Evolutionary conservation across 2,329 filamentous ascomycete species (phyloP).

Genomic region (Nectriaceae sp.): DNA sequence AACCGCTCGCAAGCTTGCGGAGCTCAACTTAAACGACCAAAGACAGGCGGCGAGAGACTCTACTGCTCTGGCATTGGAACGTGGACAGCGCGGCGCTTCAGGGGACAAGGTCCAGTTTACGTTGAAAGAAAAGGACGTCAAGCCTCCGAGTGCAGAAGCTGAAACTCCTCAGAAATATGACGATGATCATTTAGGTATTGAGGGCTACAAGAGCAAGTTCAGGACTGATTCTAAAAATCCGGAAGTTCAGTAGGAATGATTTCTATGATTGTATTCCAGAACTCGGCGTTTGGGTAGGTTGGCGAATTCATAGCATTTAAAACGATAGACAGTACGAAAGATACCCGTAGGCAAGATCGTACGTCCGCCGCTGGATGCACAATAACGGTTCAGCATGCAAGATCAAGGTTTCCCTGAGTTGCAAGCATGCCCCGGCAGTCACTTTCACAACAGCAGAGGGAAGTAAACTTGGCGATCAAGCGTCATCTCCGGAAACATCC

Average conservation of each 20-base stretch:
- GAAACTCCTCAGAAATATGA: conserved; percentile 31
- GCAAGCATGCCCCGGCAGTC: conserved; percentile 14
- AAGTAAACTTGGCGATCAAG: conserved; percentile 83
- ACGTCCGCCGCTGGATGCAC: too few relatives aligned
- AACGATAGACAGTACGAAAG: too few relatives aligned
- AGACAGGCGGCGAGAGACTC: conserved; percentile 41
- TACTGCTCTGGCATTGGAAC: conserved; percentile 52
- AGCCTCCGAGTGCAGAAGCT: conserved; percentile 19
- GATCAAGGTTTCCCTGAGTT: neutral
- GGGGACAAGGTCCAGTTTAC: conserved; percentile 32
- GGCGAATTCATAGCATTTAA: neutral
- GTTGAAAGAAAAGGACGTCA: conserved; percentile 52
- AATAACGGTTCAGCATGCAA: neutral
- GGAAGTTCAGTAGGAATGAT: neutral
- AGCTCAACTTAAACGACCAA: conserved; percentile 47
- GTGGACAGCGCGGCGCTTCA: conserved; percentile 36
- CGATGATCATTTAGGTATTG: conserved; percentile 48
- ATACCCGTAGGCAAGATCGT: too few relatives aligned
- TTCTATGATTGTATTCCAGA: conserved; percentile 1
- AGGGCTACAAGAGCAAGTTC: conserved; percentile 51
- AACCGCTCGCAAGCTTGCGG: conserved; percentile 39
- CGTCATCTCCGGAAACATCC: conserved; percentile 65
- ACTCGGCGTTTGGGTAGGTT: conserved; percentile 17
- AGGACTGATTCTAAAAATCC: conserved; percentile 16
- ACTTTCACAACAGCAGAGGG: conserved; percentile 29